Conservation (phyloP, 2,329 filamentous ascomycete genomes). For the Trichophyton benhamiae region DNA sequence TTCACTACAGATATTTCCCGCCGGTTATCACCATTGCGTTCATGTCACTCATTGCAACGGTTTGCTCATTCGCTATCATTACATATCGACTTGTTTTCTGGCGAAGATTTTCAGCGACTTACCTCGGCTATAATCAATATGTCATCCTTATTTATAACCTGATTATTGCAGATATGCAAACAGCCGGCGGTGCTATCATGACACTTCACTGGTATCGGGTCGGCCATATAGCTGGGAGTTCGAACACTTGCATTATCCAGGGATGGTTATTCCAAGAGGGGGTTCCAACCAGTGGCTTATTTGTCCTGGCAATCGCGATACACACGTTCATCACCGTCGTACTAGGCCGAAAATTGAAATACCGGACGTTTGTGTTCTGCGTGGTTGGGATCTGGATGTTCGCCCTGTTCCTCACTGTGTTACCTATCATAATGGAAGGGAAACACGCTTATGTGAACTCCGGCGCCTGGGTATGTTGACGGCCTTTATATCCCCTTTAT, state of each 20-base stretch:
- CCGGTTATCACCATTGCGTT: conserved; percentile 13
- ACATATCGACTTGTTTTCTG: conserved; percentile 40
- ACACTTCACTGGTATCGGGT: conserved; percentile 36
- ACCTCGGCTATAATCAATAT: conserved; percentile 43
- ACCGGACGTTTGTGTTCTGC: conserved; percentile 32
- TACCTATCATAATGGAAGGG: conserved; percentile 33
- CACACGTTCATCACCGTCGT: conserved; percentile 41
- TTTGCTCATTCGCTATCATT: conserved; percentile 35
- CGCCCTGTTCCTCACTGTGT: conserved; percentile 33
- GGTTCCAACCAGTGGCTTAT: conserved; percentile 39
- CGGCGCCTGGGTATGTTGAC: conserved; percentile 37
- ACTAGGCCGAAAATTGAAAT: conserved; percentile 34
- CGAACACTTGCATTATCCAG: conserved; percentile 38
- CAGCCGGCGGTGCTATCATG: conserved; percentile 38
- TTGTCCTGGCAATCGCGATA: conserved; percentile 41
- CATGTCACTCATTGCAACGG: conserved; percentile 36
- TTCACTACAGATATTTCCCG: not conserved
- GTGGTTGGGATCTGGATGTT: conserved; percentile 37
- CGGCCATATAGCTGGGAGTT: conserved; percentile 34
- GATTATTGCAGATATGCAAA: conserved; percentile 39
- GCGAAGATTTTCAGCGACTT: conserved; percentile 35
- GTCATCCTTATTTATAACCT: conserved; percentile 43
- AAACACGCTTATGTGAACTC: conserved; percentile 35
- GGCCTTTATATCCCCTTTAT: not conserved
- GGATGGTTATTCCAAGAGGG: conserved; percentile 41